Conservation (phyloP, 192 early-diverging fungal genomes). For the Phycomyces nitens region DNA sequence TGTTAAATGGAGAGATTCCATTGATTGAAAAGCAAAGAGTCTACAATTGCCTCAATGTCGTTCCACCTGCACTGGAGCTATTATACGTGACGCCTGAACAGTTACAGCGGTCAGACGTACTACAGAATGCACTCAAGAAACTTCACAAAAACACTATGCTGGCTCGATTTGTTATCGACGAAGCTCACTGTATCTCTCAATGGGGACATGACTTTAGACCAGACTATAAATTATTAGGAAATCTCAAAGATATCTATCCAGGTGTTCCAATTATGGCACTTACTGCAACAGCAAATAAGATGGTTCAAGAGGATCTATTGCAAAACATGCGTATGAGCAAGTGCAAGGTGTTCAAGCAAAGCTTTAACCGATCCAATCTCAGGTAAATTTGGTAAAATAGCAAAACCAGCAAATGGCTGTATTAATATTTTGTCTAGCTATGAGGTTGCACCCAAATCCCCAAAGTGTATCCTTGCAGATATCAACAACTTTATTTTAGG, state of each 20-base stretch:
- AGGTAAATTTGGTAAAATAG: slow-evolving; percentile 14
- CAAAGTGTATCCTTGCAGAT: slow-evolving; percentile 60
- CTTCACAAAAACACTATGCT: slow-evolving; percentile 61
- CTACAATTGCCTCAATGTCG: slow-evolving; percentile 52
- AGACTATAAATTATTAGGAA: slow-evolving; percentile 54
- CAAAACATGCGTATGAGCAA: slow-evolving; percentile 68
- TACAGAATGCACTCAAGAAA: slow-evolving; percentile 48
- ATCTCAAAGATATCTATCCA: slow-evolving; percentile 63
- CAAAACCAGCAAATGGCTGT: not conserved
- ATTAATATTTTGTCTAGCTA: slow-evolving; percentile 38
- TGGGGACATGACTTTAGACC: slow-evolving; percentile 98
- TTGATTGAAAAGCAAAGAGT: slow-evolving; percentile 47
- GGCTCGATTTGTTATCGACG: slow-evolving; percentile 92
- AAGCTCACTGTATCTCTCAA: slow-evolving; percentile 94
- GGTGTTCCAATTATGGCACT: slow-evolving; percentile 88
- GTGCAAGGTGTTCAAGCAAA: slow-evolving; percentile 71
- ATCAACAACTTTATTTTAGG: slow-evolving; percentile 69
- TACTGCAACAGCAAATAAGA: slow-evolving; percentile 91
- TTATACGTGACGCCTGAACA: slow-evolving; percentile 91
- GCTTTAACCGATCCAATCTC: slow-evolving; percentile 88
- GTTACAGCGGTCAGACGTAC: slow-evolving; percentile 61
- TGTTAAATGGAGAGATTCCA: slow-evolving; percentile 65
- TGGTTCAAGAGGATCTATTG: slow-evolving; percentile 81
- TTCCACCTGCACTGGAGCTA: slow-evolving; percentile 52
- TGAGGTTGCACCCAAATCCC: slow-evolving; percentile 61